Evolutionary conservation across 164 flowering plant species (phyloP).

Genomic region (Piper betle): DNA sequence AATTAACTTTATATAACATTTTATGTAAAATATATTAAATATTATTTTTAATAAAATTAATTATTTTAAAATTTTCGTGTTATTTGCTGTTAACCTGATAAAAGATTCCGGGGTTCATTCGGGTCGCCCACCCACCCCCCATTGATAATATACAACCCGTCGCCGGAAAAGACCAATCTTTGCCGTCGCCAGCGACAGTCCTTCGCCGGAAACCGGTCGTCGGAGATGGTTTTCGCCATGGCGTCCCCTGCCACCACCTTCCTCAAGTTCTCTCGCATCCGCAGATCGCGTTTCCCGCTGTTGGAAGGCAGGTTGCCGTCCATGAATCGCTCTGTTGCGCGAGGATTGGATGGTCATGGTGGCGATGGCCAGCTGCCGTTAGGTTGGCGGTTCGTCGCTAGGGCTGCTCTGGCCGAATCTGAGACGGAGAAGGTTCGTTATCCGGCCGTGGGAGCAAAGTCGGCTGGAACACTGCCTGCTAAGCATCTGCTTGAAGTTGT

Average conservation of each 20-base stretch:
- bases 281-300: constrained; percentile 4
- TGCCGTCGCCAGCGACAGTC: too few species aligned
- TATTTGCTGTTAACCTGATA: too few species aligned
- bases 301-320: constrained; percentile 1
- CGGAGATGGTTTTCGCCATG: constrained; percentile 14
- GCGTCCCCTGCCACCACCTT: constrained; percentile 8
- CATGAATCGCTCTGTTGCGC: not conserved
- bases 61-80: too few species aligned
- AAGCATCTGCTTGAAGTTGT: constrained; percentile 55
- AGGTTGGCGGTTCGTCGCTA: constrained; percentile 11
- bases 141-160: too few species aligned
- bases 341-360: not conserved
- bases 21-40: too few species aligned
- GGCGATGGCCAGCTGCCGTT: not conserved
- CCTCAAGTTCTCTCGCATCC: constrained; percentile 6
- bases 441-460: constrained; percentile 48
- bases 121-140: too few species aligned
- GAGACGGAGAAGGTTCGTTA: constrained; percentile 21
- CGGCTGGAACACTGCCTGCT: constrained; percentile 61
- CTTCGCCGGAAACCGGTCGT: not conserved
- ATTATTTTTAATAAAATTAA: too few species aligned
- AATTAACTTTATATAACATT: too few species aligned
- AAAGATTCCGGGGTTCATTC: too few species aligned
- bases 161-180: too few species aligned
- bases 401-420: constrained; percentile 38